A percentile compares a stretch with the other conserved stretches of the same genome.
Conservation (phyloP, 768 basidiomycete genomes). For the Russula olivacea region DNA sequence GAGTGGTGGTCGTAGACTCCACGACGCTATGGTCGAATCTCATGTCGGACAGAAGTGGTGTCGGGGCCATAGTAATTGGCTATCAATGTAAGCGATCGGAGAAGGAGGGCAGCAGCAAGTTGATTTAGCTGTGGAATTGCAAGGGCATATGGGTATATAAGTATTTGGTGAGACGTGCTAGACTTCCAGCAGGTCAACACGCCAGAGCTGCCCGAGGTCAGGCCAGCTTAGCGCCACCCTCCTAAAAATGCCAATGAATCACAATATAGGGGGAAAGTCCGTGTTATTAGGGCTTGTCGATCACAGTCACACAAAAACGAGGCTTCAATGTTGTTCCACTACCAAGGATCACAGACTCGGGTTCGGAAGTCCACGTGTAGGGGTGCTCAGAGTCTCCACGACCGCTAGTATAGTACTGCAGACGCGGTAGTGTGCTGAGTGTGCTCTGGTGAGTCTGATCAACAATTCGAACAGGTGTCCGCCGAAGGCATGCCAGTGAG, state of each 20-base stretch:
- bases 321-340: neutral
- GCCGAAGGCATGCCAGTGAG: too few relatives aligned
- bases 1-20: neutral
- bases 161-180: neutral
- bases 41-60: neutral
- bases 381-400: too few relatives aligned
- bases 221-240: neutral
- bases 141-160: neutral
- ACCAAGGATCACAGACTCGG: neutral
- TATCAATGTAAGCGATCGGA: neutral
- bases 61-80: neutral
- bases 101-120: neutral
- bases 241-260: neutral
- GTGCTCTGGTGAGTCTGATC: too few relatives aligned
- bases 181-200: neutral
- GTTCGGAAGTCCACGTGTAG: too few relatives aligned
- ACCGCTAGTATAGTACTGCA: too few relatives aligned
- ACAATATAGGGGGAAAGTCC: neutral
- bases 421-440: too few relatives aligned
- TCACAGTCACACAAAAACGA: neutral
- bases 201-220: neutral
- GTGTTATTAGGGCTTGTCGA: neutral
- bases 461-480: too few relatives aligned
- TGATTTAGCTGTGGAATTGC: neutral
- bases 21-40: neutral